Evolutionary conservation across 108 stramenopile genomes (phyloP).

Genomic region (Pseudonitzschia multiseries): DNA sequence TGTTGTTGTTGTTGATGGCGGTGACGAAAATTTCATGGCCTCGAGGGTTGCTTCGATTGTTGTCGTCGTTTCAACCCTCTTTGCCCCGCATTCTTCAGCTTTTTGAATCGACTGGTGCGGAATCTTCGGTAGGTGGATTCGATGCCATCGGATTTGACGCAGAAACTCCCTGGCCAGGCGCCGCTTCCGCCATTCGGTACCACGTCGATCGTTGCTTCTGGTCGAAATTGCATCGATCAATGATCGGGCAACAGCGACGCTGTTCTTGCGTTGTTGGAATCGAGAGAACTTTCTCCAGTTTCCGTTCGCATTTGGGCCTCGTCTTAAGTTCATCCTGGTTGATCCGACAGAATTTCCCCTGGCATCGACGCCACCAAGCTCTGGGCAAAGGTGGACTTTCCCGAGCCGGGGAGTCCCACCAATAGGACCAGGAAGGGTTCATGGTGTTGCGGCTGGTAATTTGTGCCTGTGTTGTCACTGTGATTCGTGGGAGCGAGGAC

Average conservation of each 20-base stretch:
- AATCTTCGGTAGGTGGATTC: neutral
- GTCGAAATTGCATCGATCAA: slow-evolving; percentile 76
- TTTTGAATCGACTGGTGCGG: neutral
- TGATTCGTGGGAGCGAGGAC: neutral
- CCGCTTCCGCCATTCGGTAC: slow-evolving; percentile 24
- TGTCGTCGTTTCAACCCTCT: neutral
- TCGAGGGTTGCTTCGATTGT: neutral
- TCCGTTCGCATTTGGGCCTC: slow-evolving; percentile 45
- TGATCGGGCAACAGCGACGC: slow-evolving; percentile 37
- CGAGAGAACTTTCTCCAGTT: slow-evolving; percentile 16
- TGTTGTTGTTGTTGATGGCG: neutral
- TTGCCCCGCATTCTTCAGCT: neutral
- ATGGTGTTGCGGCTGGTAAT: neutral
- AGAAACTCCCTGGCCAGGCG: neutral
- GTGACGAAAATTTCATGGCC: neutral
- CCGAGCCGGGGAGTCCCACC: slow-evolving; percentile 67
- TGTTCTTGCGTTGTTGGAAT: neutral
- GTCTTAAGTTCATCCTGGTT: slow-evolving; percentile 65
- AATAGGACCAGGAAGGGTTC: slow-evolving; percentile 51
- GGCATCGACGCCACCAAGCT: slow-evolving; percentile 44
- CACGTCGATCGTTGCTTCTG: slow-evolving; percentile 46
- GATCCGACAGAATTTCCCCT: slow-evolving; percentile 53
- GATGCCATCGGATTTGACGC: neutral
- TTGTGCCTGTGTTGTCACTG: neutral
- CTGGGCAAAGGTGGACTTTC: slow-evolving; percentile 63